Conservation (phyloP, 371 early-diverging fungal species). For the Mortierella sp. region DNA sequence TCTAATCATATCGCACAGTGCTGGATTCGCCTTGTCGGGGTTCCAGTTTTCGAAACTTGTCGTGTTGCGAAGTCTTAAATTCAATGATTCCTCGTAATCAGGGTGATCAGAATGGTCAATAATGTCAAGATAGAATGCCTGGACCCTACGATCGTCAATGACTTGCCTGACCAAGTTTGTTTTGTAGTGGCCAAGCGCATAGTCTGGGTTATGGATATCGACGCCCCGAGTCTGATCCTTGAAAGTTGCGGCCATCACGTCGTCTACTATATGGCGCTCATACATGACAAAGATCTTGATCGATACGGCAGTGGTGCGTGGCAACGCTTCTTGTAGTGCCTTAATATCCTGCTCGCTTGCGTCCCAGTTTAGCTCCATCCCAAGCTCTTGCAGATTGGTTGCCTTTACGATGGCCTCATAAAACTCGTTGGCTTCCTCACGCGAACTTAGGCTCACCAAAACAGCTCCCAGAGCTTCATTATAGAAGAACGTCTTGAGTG, state of each 20-base stretch:
- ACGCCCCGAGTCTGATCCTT: conserved; percentile 13
- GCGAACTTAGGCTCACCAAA: conserved; percentile 14
- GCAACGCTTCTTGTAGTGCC: background rate
- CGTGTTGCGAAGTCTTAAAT: conserved; percentile 10
- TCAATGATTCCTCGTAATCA: conserved; percentile 14
- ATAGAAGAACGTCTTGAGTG: conserved; percentile 25
- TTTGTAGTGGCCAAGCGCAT: conserved; percentile 21
- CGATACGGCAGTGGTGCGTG: conserved; percentile 21
- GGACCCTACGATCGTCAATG: conserved; percentile 17
- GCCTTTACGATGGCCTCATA: conserved; percentile 29
- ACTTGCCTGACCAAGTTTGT: conserved; percentile 18
- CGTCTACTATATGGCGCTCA: conserved; percentile 9
- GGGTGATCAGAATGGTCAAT: conserved; percentile 16
- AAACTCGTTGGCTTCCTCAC: conserved; percentile 17
- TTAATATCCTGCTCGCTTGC: conserved; percentile 17
- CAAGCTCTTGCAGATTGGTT: conserved; percentile 22
- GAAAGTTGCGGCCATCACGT: background rate
- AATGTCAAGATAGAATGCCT: conserved; percentile 18
- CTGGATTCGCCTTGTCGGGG: conserved; percentile 18
- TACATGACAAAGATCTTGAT: conserved; percentile 17
- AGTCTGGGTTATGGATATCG: conserved; percentile 11
- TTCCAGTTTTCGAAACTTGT: conserved; percentile 15
- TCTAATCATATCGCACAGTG: conserved; percentile 22
- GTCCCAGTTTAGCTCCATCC: conserved; percentile 19
- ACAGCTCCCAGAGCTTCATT: conserved; percentile 27